These are phyloP conservation scores for Amaranthus palmeri DNA, from an alignment of 148 eudicot genomes.

Conservation along the genomic window DNA sequence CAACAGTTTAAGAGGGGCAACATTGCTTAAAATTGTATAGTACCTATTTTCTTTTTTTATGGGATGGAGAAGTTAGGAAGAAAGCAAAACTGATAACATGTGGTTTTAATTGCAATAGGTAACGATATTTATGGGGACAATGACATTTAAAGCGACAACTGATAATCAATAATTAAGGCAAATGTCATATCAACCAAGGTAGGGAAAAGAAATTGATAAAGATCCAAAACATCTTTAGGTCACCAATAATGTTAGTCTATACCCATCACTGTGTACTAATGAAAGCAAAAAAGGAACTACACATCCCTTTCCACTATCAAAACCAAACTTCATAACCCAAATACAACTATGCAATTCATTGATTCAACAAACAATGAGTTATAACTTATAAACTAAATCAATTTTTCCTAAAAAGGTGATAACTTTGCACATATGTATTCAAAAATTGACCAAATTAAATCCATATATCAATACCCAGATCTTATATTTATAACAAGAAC, in stretches of 20 bases:
- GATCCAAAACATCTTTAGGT: constrained; percentile 20
- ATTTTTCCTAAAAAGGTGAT: not conserved
- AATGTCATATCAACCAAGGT: constrained; percentile 22
- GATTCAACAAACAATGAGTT: not conserved
- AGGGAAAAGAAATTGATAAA: constrained; percentile 11
- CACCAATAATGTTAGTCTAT: constrained; percentile 22
- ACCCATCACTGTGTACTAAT: constrained; percentile 12
- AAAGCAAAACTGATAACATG: constrained; percentile 10
- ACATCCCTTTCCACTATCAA: constrained; percentile 15
- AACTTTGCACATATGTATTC: not conserved
- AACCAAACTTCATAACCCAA: constrained; percentile 9
- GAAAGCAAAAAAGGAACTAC: constrained; percentile 8
- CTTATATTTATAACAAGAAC: constrained; percentile 1
- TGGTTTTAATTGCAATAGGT: constrained; percentile 8
- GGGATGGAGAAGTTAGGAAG: constrained; percentile 3
- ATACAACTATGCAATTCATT: constrained; percentile 2
- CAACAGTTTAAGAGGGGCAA: not conserved
- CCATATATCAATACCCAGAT: constrained; percentile 9
- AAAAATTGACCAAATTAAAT: not conserved
- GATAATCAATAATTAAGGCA: constrained; percentile 26
- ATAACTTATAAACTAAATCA: not conserved
- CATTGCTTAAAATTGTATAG: not conserved
- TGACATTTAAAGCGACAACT: constrained; percentile 19
- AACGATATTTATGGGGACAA: constrained; percentile 16
- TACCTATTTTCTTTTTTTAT: not conserved